phyloP scores from a whole-genome alignment of 768 basidiomycete species.

The Termitomyces sp. region DNA sequence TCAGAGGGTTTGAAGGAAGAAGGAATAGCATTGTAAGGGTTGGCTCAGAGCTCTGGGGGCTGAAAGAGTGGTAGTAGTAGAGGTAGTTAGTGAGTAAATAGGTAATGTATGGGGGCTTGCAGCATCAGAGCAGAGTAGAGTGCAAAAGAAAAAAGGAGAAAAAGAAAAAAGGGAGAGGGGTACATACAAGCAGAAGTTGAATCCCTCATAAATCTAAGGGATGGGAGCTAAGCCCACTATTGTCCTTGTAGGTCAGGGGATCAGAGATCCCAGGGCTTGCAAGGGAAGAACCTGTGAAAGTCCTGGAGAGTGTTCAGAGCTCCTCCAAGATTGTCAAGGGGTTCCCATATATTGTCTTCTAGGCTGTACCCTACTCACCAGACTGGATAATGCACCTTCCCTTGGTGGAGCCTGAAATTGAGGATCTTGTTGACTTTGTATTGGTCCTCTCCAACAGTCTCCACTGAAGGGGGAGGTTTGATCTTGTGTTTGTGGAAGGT shows the following conservation, averaged over 20 bases:
- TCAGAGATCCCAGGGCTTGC: neutral
- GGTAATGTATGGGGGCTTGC: too few species aligned
- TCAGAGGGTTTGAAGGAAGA: too few species aligned
- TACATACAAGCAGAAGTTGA: neutral
- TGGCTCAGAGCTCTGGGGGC: too few species aligned
- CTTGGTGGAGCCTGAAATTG: neutral
- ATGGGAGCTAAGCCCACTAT: neutral
- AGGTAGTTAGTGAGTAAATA: too few species aligned
- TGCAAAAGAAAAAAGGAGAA: too few species aligned
- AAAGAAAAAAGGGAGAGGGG: too few species aligned
- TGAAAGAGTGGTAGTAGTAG: too few species aligned
- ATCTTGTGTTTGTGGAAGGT: neutral
- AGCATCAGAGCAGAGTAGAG: too few species aligned
- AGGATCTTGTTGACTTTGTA: neutral
- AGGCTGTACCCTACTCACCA: neutral
- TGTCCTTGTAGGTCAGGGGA: neutral
- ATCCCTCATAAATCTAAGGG: neutral
- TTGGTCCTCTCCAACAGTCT: neutral
- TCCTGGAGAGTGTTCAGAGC: neutral
- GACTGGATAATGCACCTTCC: neutral
- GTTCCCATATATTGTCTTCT: neutral
- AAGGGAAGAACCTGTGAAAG: neutral
- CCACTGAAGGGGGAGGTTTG: neutral
- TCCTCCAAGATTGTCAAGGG: neutral
- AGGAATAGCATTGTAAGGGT: too few species aligned